Percentiles rank a stretch among this genome's conserved stretches.
These are phyloP conservation scores for Cucurbita argyrosperma DNA, from an alignment of 306 rosid species.

Conservation along the genomic window DNA sequence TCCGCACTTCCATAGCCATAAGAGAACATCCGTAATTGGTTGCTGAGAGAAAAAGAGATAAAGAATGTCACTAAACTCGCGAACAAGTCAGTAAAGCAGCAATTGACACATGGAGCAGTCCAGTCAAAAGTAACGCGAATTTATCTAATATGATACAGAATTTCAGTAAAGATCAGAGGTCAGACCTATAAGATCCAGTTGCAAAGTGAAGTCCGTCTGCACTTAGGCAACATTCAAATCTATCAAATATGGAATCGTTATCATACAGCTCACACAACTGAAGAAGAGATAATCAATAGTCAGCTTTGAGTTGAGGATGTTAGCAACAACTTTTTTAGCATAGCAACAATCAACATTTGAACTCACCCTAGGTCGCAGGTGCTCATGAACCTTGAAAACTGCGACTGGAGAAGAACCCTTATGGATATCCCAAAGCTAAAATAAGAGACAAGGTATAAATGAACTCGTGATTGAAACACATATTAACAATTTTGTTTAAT, in stretches of 20 bases:
- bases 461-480: not conserved
- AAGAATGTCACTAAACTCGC: conserved; percentile 8
- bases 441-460: conserved; percentile 1
- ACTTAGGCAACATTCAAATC: conserved; percentile 50
- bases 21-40: conserved; percentile 38
- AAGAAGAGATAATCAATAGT: conserved; percentile 9
- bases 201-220: conserved; percentile 53
- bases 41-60: conserved; percentile 27
- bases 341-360: not conserved
- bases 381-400: conserved; percentile 47
- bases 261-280: conserved; percentile 49
- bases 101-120: not conserved
- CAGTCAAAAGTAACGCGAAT: not conserved
- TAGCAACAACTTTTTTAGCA: not conserved
- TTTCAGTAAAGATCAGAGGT: not conserved
- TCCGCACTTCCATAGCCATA: conserved; percentile 25
- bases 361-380: conserved; percentile 46
- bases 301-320: not conserved
- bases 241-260: conserved; percentile 49
- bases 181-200: conserved; percentile 58
- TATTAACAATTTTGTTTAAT: not conserved
- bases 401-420: conserved; percentile 52
- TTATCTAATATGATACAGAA: not conserved
- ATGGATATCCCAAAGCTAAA: conserved; percentile 62
- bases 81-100: not conserved